Percentiles rank a stretch among this genome's conserved stretches.
Conservation (phyloP, 495 filamentous ascomycete genomes). For the Penicillium riverlandense region DNA sequence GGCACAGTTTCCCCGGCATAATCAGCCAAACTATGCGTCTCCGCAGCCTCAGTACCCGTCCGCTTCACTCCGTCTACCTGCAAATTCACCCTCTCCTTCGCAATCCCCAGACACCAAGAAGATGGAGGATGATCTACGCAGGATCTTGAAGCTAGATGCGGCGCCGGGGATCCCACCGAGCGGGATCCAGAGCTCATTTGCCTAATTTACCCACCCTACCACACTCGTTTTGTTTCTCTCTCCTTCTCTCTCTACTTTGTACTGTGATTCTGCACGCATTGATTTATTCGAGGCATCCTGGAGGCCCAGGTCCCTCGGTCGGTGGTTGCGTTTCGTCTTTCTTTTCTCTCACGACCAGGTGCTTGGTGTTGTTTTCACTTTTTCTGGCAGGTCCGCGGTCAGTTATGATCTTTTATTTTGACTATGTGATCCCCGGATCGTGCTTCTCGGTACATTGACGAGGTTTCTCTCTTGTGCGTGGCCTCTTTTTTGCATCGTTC, state of each 20-base stretch:
- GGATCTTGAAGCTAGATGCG: constrained; percentile 44
- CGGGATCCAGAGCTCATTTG: constrained; percentile 33
- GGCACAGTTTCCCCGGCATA: constrained; percentile 2
- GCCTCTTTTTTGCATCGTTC: constrained; percentile 15
- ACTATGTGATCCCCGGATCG: constrained; percentile 14
- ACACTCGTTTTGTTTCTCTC: background rate
- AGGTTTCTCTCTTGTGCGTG: constrained; percentile 1
- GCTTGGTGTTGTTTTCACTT: constrained; percentile 12
- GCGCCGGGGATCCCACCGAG: constrained; percentile 19
- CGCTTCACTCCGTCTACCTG: constrained; percentile 15
- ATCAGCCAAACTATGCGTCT: constrained; percentile 8
- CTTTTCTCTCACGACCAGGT: constrained; percentile 5
- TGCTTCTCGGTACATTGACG: constrained; percentile 12
- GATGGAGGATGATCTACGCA: constrained; percentile 49
- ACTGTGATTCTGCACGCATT: constrained; percentile 9
- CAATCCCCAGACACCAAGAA: constrained; percentile 32
- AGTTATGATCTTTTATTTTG: background rate
- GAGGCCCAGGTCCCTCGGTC: constrained; percentile 13
- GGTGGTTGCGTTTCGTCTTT: constrained; percentile 10
- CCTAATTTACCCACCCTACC: constrained; percentile 10
- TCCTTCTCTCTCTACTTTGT: background rate
- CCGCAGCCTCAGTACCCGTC: constrained; percentile 17
- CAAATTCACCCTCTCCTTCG: constrained; percentile 17
- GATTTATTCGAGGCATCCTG: constrained; percentile 9
- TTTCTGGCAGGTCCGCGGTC: no score